phyloP scores from a whole-genome alignment of 352 stramenopile genomes.

The Pilasporangium apinafurcum region DNA sequence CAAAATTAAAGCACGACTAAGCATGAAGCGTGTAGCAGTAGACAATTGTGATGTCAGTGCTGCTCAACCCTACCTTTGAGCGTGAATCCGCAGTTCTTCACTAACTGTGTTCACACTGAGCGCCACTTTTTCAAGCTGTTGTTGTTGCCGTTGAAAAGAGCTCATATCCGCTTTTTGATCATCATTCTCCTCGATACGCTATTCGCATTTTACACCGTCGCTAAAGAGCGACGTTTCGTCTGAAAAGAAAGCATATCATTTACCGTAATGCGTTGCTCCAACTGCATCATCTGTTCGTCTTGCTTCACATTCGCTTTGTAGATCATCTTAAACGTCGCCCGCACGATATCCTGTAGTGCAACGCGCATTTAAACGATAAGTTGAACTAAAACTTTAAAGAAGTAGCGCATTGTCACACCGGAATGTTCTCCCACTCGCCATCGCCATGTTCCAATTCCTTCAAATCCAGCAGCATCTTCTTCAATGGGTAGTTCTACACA shows the following conservation, averaged over 20 bases:
- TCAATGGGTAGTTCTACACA: conserved; percentile 12
- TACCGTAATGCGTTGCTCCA: conserved; percentile 7
- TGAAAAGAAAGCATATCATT: neutral
- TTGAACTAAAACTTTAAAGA: too few relatives aligned
- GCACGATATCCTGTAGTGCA: conserved; percentile 34
- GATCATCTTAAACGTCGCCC: conserved; percentile 28
- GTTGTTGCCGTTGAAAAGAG: conserved; percentile 12
- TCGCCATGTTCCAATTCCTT: conserved; percentile 33
- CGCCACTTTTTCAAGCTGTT: conserved; percentile 34
- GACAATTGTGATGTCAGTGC: too few relatives aligned
- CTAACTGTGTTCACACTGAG: conserved; percentile 35
- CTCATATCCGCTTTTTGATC: neutral
- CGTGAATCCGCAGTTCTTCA: conserved; percentile 26
- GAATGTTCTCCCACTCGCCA: conserved; percentile 64
- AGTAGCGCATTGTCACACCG: conserved; percentile 15
- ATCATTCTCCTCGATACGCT: conserved; percentile 7
- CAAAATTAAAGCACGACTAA: too few relatives aligned
- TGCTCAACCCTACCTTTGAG: conserved; percentile 5
- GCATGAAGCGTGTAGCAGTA: too few relatives aligned
- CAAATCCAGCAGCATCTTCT: conserved; percentile 1
- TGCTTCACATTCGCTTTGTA: conserved; percentile 15
- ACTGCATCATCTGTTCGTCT: conserved; percentile 13
- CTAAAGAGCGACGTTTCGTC: neutral
- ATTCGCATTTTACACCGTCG: neutral
- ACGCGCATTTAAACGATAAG: neutral